Conservation (phyloP, 257 asterid genomes). For the Capsicum pubescens region DNA sequence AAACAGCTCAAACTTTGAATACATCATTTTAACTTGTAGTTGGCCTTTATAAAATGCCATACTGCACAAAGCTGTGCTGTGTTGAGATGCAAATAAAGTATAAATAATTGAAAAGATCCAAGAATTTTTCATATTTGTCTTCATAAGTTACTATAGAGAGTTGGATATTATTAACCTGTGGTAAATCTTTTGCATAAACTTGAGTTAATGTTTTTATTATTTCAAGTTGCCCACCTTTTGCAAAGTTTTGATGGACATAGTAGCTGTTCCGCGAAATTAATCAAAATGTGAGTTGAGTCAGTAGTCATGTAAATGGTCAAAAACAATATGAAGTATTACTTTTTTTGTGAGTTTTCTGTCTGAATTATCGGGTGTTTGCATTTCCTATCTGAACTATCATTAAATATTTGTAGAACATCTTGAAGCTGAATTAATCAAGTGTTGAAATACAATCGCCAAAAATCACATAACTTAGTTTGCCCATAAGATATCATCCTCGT, state of each 20-base stretch:
- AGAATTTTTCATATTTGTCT: not conserved
- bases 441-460: too few relatives aligned
- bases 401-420: too few relatives aligned
- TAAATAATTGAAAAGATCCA: not conserved
- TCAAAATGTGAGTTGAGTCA: too few relatives aligned
- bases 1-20: not conserved
- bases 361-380: too few relatives aligned
- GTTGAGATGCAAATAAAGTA: slow-evolving; percentile 1
- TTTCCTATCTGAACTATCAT: too few relatives aligned
- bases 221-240: not conserved
- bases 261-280: too few relatives aligned
- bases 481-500: too few relatives aligned
- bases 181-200: slow-evolving; percentile 13
- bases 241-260: not conserved
- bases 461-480: too few relatives aligned
- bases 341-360: too few relatives aligned
- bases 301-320: too few relatives aligned
- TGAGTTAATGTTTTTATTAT: not conserved
- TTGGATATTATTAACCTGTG: not conserved
- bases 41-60: not conserved
- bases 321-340: too few relatives aligned
- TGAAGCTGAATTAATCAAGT: too few relatives aligned
- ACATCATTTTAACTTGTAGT: not conserved
- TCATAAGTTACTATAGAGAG: not conserved
- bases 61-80: not conserved